These are phyloP conservation scores for Boletus patriciae DNA, from an alignment of 768 basidiomycete species.

Conservation along the genomic window DNA sequence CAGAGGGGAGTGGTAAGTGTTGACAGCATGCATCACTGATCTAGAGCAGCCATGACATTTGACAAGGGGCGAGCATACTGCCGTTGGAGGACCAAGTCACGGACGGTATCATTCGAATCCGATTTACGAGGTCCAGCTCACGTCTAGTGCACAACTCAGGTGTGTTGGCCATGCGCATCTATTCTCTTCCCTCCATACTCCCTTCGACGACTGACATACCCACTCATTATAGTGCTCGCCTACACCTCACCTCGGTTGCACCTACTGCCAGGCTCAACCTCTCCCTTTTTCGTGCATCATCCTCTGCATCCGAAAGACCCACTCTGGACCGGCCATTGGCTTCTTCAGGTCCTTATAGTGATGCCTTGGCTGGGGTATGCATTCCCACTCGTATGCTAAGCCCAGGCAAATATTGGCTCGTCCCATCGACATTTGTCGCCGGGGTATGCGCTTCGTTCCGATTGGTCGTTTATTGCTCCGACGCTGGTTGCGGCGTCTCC, in stretches of 20 bases:
- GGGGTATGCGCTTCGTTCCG: slow-evolving; percentile 58
- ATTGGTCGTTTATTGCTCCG: slow-evolving; percentile 59
- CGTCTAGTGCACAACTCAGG: slow-evolving; percentile 56
- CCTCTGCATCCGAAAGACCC: slow-evolving; percentile 4
- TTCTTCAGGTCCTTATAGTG: slow-evolving; percentile 82
- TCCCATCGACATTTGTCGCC: slow-evolving; percentile 73
- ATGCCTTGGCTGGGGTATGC: slow-evolving; percentile 69
- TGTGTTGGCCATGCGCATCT: slow-evolving; percentile 33
- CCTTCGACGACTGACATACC: background rate
- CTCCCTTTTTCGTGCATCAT: slow-evolving; percentile 48
- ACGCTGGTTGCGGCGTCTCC: slow-evolving; percentile 27
- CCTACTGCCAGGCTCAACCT: slow-evolving; percentile 56
- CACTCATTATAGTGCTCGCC: slow-evolving; percentile 52
- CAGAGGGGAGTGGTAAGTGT: slow-evolving; percentile 70
- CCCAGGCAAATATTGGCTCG: slow-evolving; percentile 64
- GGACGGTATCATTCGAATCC: slow-evolving; percentile 70
- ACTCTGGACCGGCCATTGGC: slow-evolving; percentile 44
- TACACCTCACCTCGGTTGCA: slow-evolving; percentile 54
- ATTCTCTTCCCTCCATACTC: slow-evolving; percentile 26
- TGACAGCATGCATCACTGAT: background rate
- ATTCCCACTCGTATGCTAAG: slow-evolving; percentile 52
- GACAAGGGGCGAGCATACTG: slow-evolving; percentile 53
- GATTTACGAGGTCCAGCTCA: slow-evolving; percentile 58
- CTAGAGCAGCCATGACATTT: background rate
- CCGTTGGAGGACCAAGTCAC: slow-evolving; percentile 70